A percentile compares a stretch with the other conserved stretches of the same genome.
These are phyloP conservation scores for Salix udensis DNA, from an alignment of 345 rosid genomes.

Conservation along the genomic window DNA sequence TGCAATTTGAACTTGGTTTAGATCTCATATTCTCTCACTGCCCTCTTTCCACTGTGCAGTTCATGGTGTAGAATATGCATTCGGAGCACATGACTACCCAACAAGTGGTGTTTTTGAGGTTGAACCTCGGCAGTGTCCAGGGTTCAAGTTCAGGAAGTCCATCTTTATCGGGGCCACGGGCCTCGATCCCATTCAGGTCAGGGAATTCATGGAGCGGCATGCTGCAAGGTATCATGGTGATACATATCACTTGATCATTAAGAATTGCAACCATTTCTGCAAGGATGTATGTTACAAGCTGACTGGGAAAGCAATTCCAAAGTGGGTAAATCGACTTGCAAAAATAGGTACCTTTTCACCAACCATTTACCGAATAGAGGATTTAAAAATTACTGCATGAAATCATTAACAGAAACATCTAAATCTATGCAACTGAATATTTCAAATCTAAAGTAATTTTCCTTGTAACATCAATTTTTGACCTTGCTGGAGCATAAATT, in stretches of 20 bases:
- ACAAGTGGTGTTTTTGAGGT: constrained; percentile 26
- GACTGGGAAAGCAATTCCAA: constrained; percentile 75
- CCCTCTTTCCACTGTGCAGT: constrained; percentile 12
- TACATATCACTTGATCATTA: constrained; percentile 82
- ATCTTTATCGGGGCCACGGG: constrained; percentile 70
- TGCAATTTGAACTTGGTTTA: background rate
- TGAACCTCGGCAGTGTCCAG: constrained; percentile 32
- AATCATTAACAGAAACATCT: background rate
- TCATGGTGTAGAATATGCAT: constrained; percentile 32
- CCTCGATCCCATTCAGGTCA: constrained; percentile 75
- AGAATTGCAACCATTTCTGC: constrained; percentile 98
- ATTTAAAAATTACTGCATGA: background rate
- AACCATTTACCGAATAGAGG: background rate
- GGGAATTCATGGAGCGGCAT: constrained; percentile 81
- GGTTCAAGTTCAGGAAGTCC: constrained; percentile 31
- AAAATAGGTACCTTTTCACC: constrained; percentile 53
- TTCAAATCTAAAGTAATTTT: background rate
- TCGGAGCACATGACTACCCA: constrained; percentile 33
- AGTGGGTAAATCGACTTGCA: constrained; percentile 96
- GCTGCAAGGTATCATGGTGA: constrained; percentile 84
- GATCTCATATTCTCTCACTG: constrained; percentile 4
- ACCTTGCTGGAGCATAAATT: background rate
- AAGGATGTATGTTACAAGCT: constrained; percentile 68
- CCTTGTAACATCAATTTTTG: background rate
- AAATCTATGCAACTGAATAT: background rate